phyloP scores from a whole-genome alignment of 306 rosid species.

The Hippophae rhamnoides region DNA sequence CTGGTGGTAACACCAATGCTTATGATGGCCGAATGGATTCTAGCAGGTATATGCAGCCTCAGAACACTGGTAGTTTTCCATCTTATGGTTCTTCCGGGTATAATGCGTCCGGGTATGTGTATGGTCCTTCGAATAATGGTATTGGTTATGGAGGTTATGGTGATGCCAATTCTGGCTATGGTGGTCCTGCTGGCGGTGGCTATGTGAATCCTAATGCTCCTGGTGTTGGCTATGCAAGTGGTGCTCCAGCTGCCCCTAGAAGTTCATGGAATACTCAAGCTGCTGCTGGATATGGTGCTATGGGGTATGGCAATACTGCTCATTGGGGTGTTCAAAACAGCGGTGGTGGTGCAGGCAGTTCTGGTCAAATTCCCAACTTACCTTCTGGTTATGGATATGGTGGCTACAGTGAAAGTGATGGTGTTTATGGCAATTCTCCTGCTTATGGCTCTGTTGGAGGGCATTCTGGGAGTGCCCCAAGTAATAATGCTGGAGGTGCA shows the following conservation, averaged over 20 bases:
- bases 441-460: constrained; percentile 87
- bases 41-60: constrained; percentile 82
- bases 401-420: constrained; percentile 73
- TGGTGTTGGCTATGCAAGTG: constrained; percentile 72
- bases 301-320: constrained; percentile 84
- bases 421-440: constrained; percentile 70
- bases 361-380: constrained; percentile 84
- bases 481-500: constrained; percentile 49
- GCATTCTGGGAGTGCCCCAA: constrained; percentile 71
- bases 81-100: constrained; percentile 88
- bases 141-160: constrained; percentile 67
- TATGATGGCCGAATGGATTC: constrained; percentile 92
- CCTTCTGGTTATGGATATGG: constrained; percentile 89
- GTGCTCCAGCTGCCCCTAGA: constrained; percentile 80
- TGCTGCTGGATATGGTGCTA: constrained; percentile 83
- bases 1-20: constrained; percentile 75
- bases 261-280: constrained; percentile 84
- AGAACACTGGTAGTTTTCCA: constrained; percentile 68
- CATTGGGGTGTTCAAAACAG: constrained; percentile 63
- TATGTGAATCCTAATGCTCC: constrained; percentile 86
- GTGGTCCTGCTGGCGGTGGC: constrained; percentile 74
- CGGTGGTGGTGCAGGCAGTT: constrained; percentile 13
- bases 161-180: constrained; percentile 57
- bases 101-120: constrained; percentile 70
- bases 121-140: constrained; percentile 85